Conservation (phyloP, 345 rosid species). For the Eucalyptus erythrocorys region DNA sequence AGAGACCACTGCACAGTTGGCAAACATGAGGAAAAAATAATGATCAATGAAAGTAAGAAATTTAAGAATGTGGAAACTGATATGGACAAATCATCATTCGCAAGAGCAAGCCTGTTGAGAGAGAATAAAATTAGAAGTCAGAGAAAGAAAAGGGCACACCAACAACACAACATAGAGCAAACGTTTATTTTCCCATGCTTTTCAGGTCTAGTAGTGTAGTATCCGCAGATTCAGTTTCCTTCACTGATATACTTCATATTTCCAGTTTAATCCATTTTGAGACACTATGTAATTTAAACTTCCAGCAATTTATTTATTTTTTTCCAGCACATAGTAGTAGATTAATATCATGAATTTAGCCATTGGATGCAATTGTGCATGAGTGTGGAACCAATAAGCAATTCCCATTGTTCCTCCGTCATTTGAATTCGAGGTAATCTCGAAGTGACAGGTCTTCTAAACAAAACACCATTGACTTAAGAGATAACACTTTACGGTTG, state of each 20-base stretch:
- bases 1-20: not conserved
- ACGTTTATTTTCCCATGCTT: not conserved
- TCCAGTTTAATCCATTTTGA: not conserved
- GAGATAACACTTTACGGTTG: not conserved
- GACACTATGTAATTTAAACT: not conserved
- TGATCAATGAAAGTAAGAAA: not conserved
- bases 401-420: not conserved
- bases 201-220: not conserved
- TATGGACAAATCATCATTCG: not conserved
- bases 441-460: not conserved
- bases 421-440: not conserved
- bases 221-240: not conserved
- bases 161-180: not conserved
- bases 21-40: not conserved
- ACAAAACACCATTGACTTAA: not conserved
- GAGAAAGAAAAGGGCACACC: not conserved
- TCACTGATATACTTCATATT: not conserved
- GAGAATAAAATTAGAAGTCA: not conserved
- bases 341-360: not conserved
- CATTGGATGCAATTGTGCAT: not conserved
- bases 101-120: not conserved
- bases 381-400: not conserved
- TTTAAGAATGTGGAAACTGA: not conserved
- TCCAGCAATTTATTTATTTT: not conserved
- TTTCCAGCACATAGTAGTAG: not conserved